Conservation (phyloP, 2,329 filamentous ascomycete species). For the Bipolaris victoriae region DNA sequence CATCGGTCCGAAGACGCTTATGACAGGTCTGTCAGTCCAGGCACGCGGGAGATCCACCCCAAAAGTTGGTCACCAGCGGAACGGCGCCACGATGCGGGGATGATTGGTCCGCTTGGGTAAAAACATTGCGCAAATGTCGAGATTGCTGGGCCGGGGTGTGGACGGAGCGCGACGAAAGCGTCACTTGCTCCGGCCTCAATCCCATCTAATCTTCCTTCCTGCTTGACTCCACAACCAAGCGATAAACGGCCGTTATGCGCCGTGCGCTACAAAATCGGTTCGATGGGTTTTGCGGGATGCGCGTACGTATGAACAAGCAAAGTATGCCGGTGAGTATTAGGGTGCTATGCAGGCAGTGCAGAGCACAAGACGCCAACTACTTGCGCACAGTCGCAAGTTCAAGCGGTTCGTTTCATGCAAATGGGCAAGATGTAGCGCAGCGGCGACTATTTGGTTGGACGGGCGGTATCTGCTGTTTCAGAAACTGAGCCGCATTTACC, state of each 20-base stretch:
- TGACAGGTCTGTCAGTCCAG: constrained; percentile 16
- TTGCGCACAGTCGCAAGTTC: not conserved
- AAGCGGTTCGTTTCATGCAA: not conserved
- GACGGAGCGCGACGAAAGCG: not conserved
- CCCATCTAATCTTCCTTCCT: not conserved
- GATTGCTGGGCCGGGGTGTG: constrained; percentile 5
- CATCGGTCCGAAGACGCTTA: constrained; percentile 18
- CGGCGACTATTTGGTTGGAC: not conserved
- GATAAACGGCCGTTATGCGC: not conserved
- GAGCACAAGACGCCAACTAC: not conserved
- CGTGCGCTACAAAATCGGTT: not conserved
- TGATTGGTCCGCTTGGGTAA: constrained; percentile 5
- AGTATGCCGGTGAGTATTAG: no score
- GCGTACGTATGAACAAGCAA: no score
- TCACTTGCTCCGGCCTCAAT: not conserved
- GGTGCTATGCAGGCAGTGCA: not conserved
- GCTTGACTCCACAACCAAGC: not conserved
- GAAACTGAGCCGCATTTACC: not conserved
- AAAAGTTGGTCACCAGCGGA: constrained; percentile 1
- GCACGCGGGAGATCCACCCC: constrained; percentile 9
- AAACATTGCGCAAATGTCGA: constrained; percentile 4
- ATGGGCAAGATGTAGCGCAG: not conserved
- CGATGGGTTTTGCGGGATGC: no score
- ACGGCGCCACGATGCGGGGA: not conserved
- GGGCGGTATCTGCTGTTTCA: constrained; percentile 1